phyloP scores from a whole-genome alignment of 225 moss, liverwort and hornwort species.

The Pseudisothecium myosuroides region DNA sequence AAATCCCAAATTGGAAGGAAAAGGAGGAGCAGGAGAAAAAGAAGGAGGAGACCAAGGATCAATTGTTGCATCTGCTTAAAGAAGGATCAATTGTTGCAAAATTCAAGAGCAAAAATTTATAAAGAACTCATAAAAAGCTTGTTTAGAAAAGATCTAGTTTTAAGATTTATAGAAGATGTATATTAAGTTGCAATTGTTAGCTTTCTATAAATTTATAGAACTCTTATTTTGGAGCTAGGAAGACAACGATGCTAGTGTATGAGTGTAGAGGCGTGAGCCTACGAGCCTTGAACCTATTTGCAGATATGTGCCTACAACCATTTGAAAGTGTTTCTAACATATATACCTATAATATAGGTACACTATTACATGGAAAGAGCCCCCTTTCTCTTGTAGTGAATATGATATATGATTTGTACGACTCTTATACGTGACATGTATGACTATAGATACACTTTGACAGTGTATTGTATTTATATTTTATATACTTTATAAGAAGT shows the following conservation, averaged over 20 bases:
- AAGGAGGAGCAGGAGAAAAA: not conserved
- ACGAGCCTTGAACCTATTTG: no score
- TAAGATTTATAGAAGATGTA: not conserved
- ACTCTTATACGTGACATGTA: not conserved
- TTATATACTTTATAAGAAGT: not conserved
- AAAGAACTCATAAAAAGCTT: accelerated
- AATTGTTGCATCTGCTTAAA: not conserved
- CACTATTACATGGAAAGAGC: no score
- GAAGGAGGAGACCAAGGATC: no score
- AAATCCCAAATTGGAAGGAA: not conserved
- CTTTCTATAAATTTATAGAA: not conserved
- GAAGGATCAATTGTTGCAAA: accelerated
- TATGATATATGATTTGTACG: not conserved
- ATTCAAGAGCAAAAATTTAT: not conserved
- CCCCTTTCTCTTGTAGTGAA: no score
- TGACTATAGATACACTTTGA: not conserved
- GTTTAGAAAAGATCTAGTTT: not conserved
- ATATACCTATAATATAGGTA: no score
- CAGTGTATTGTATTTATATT: not conserved
- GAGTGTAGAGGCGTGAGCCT: accelerated
- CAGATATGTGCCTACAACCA: no score
- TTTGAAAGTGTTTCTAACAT: no score
- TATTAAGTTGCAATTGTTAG: not conserved
- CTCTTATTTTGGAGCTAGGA: not conserved
- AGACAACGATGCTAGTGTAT: accelerated